Evolutionary conservation across 306 rosid species (phyloP).

Genomic region (Ormosia emarginata): DNA sequence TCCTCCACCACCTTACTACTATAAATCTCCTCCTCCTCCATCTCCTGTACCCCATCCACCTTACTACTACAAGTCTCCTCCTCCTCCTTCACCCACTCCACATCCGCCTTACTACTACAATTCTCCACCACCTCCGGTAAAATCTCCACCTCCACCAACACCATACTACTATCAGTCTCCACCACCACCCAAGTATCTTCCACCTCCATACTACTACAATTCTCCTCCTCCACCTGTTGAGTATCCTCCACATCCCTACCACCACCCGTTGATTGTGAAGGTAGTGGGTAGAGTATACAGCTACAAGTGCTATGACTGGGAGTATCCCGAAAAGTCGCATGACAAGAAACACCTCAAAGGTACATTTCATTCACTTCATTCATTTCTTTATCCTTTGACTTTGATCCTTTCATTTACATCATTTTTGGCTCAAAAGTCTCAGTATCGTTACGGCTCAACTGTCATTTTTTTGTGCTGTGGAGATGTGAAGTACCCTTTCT

Average conservation of each 20-base stretch:
- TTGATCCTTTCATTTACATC: neutral
- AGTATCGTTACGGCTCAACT: neutral
- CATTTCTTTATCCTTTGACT: neutral
- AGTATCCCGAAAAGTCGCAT: conserved; percentile 73
- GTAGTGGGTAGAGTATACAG: conserved; percentile 92
- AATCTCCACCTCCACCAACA: conserved; percentile 2
- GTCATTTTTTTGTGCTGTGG: neutral
- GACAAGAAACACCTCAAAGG: conserved; percentile 87
- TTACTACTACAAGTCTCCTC: neutral
- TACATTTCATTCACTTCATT: conserved; percentile 24
- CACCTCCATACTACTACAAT: conserved; percentile 43
- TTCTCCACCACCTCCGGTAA: conserved; percentile 12
- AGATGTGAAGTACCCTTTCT: neutral
- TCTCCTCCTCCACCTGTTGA: conserved; percentile 48
- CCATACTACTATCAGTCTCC: conserved; percentile 29
- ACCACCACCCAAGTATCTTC: conserved; percentile 39
- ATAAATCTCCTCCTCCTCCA: conserved; percentile 7
- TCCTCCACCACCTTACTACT: neutral
- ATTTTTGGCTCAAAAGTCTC: neutral
- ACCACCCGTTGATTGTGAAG: conserved; percentile 60
- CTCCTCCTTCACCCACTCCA: neutral
- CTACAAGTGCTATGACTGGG: conserved; percentile 78
- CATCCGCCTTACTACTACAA: conserved; percentile 13
- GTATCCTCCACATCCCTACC: conserved; percentile 51
- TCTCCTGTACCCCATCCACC: neutral